Evolutionary conservation across 192 early-diverging fungal species (phyloP).

Genomic region (Powellomyces hirtus): DNA sequence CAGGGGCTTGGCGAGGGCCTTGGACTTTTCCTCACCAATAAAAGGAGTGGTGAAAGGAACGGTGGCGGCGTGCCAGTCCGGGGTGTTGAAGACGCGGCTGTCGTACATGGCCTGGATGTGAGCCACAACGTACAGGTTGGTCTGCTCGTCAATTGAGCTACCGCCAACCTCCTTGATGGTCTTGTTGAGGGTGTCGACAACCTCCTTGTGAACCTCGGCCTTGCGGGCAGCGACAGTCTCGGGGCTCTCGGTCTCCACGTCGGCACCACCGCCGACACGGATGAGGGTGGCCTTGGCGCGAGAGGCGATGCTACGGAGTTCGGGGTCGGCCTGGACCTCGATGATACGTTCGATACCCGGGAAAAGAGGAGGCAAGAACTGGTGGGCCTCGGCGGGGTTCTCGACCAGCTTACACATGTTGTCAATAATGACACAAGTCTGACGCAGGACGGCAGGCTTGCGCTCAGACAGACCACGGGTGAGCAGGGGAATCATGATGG

Average conservation of each 20-base stretch:
- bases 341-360: constrained; percentile 75
- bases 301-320: constrained; percentile 69
- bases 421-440: constrained; percentile 79
- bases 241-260: constrained; percentile 53
- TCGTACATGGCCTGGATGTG: constrained; percentile 61
- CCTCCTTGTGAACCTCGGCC: constrained; percentile 33
- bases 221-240: constrained; percentile 41
- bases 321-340: constrained; percentile 74
- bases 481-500: constrained; percentile 77
- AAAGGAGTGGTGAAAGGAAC: constrained; percentile 55
- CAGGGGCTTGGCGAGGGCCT: constrained; percentile 46
- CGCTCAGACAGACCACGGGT: constrained; percentile 69
- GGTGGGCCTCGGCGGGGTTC: constrained; percentile 73
- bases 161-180: constrained; percentile 50
- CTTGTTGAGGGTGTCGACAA: constrained; percentile 38
- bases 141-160: constrained; percentile 42
- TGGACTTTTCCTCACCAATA: constrained; percentile 52
- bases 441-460: constrained; percentile 68
- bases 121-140: constrained; percentile 56
- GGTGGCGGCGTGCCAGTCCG: constrained; percentile 64
- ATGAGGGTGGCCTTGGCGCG: constrained; percentile 67
- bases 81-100: constrained; percentile 62
- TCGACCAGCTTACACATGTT: constrained; percentile 90
- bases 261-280: constrained; percentile 60
- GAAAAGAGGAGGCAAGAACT: constrained; percentile 75